Evolutionary conservation across 768 basidiomycete species (phyloP), one percentile per base, ranked within the genome.

Genomic region (Boletus huronensis): DNA sequence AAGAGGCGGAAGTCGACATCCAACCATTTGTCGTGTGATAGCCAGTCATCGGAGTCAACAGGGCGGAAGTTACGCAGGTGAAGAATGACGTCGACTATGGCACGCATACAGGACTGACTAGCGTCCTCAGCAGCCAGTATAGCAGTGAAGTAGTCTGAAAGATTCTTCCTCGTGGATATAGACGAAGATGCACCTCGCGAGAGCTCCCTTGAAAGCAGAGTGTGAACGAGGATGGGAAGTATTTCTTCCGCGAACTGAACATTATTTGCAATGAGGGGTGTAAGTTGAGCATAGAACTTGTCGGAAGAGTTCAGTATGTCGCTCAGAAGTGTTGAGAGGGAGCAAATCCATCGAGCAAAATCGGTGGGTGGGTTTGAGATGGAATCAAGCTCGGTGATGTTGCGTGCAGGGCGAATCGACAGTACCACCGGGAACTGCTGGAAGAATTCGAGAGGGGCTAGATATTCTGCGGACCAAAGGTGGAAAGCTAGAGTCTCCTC

Each of bases 21-120:
- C 11, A 99, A 77, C 97, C 97, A 98, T 55, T 79, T 80, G 66
- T 92, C 83, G 60, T 87, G 81, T 2, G 80, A 78, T n/a, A 78
- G 63, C 21, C 71, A 72, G 46, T 77, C 77, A 6, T 64, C 57
- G 1, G 72, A 58, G 14, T 63, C 63, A 8, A 64, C 69, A 5
- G 79, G 79, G 3, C 62, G 64, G 57, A 87, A 90, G 61, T 82
- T 74, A 8, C 95, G 90, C 25, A 98, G 79, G 69, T 97, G 87
- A 19, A 96, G 77, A 28, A 93, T 75, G 40, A 85, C 78, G 47
- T 87, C 84, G 48, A 98, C 82, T 50, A 98, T 78, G 14, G 80
- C 77, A 50, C 72, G 72, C 47, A 72, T 76, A 70, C 46, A 85
- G 68, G 72, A 91, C 50, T 81, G 61, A 64, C 21, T 64, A 42